Conservation (phyloP, 345 rosid species). For the Moringa oleifera region DNA sequence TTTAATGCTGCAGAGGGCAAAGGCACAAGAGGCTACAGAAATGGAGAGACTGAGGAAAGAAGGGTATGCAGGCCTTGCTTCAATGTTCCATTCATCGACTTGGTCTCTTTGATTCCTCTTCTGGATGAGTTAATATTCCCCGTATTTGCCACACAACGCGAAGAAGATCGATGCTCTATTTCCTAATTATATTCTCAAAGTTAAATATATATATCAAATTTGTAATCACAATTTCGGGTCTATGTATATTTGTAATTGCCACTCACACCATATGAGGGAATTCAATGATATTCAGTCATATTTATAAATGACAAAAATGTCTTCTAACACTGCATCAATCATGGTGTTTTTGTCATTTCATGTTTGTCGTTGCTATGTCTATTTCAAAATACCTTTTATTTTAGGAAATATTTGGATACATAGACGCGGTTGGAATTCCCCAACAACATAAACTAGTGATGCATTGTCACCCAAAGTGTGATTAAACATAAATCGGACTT, state of each 20-base stretch:
- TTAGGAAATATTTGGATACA: not conserved
- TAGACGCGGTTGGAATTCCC: not conserved
- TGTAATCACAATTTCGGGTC: not conserved
- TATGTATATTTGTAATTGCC: not conserved
- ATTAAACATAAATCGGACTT: constrained; percentile 2
- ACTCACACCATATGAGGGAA: not conserved
- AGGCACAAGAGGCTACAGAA: constrained; percentile 55
- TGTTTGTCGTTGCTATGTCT: too few relatives aligned
- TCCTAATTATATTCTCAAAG: too few relatives aligned
- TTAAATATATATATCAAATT: too few relatives aligned
- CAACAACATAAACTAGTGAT: not conserved
- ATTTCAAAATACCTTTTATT: too few relatives aligned
- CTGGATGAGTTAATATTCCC: not conserved
- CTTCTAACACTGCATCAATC: too few relatives aligned
- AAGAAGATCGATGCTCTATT: too few relatives aligned
- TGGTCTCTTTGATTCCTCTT: constrained; percentile 24
- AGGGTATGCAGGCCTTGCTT: constrained; percentile 32
- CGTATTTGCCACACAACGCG: not conserved
- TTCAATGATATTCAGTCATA: not conserved
- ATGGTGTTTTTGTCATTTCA: too few relatives aligned
- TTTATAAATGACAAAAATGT: too few relatives aligned
- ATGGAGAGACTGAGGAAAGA: constrained; percentile 48
- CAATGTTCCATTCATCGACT: constrained; percentile 33
- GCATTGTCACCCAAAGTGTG: constrained; percentile 12
- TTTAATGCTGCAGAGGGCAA: constrained; percentile 40